Conservation (phyloP, 2,329 filamentous ascomycete genomes). For the Pseudopyrenochaeta lycopersici region DNA sequence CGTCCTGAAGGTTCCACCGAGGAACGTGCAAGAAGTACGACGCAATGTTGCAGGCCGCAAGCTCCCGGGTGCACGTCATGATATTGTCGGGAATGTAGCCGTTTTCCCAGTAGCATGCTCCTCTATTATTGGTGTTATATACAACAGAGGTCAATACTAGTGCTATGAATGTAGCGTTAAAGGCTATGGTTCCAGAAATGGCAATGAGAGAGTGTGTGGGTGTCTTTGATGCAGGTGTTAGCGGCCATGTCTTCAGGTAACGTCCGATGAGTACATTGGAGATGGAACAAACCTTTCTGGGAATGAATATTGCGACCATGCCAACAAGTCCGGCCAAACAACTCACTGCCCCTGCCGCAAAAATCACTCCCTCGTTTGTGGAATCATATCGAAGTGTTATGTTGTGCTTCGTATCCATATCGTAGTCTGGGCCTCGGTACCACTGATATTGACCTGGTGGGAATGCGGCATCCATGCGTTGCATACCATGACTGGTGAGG, state of each 20-base stretch:
- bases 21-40: background rate
- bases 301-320: background rate
- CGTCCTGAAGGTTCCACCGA: background rate
- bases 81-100: constrained; percentile 6
- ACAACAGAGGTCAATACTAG: constrained; percentile 6
- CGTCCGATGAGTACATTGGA: background rate
- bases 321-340: background rate
- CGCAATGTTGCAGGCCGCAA: constrained; percentile 7
- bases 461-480: background rate
- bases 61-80: constrained; percentile 9
- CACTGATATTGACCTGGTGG: constrained; percentile 6
- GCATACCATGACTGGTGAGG: constrained; percentile 11
- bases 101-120: constrained; percentile 5
- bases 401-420: constrained; percentile 1
- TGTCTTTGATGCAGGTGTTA: background rate
- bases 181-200: background rate
- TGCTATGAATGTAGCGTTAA: constrained; percentile 3
- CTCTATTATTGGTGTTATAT: constrained; percentile 6
- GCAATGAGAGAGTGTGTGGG: background rate
- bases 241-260: background rate
- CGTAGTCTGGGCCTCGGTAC: constrained; percentile 11
- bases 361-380: constrained; percentile 4
- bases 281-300: background rate
- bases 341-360: constrained; percentile 3
- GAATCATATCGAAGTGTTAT: constrained; percentile 3